Base-by-base conservation (phyloP, 306 rosid genomes). In the Medicago lupulina region DNA sequence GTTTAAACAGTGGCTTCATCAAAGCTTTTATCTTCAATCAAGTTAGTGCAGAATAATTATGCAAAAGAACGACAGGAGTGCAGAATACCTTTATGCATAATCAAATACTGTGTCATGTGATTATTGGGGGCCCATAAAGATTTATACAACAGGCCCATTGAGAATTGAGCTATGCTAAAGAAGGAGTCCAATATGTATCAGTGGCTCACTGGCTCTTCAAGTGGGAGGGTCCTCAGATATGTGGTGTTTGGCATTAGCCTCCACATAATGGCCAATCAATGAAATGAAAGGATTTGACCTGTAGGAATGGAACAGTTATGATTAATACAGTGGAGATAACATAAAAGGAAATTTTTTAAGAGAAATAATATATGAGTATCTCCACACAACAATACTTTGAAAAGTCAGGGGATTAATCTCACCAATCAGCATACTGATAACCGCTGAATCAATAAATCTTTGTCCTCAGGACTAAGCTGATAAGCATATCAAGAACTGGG, bases 201-300 rank as follows among this genome's bases (percentile, higher is more conserved):
- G 83, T 88, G 92, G 88, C 82, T 87, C 80, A 73, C 73, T 65
- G 71, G 74, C 72, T 79, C 85, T 82, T 74, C 85, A 87, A 90
- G 89, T 86, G 81, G 89, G 83, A 80, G 87, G 88, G 91, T 84
- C 90, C 90, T 83, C 85, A 82, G 84, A 39, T 65, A 70, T 73
- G 77, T 75, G 82, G 84, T 80, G 75, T 75, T 79, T 80, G 82
- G 86, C 85, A 81, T 86, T 89, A 86, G 86, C 83, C 80, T 77
- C 39, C 11, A 72, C 65, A 78, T 40, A 75, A 72, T 80, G 84
- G 82, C 81, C 72, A 84, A 85, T 87, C 81, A 79, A 80, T 83
- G 62, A 82, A 83, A 84, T 84, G 73, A 87, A 83, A 77, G 73
- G 84, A 84, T 83, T 65, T 83, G 91, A 76, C 82, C 66, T 57